Percentiles rank a stretch among this genome's conserved stretches.
phyloP scores from a whole-genome alignment of 140 eudicot genomes.

The Senecio squalidus region DNA sequence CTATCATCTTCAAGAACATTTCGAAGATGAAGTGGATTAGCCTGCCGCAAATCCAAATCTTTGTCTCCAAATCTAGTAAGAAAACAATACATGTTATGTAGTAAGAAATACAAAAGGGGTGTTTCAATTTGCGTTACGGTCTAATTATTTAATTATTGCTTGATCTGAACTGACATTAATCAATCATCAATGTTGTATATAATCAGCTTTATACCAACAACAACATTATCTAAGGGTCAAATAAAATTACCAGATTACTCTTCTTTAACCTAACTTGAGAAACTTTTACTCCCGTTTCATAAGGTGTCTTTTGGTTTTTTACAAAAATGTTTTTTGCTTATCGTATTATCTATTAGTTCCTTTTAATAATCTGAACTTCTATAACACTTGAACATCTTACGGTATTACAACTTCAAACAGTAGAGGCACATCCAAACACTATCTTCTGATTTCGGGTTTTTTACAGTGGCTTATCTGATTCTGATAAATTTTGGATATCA shows the following conservation, averaged over 20 bases:
- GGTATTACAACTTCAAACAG: background rate
- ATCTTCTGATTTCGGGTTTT: background rate
- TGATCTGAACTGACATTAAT: too few species aligned
- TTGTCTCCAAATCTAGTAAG: constrained; percentile 85
- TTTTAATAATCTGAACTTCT: too few species aligned
- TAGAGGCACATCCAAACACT: background rate
- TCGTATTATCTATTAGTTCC: too few species aligned
- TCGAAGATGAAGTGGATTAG: constrained; percentile 95
- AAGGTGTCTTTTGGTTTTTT: background rate
- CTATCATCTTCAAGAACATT: constrained; percentile 78
- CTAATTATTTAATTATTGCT: background rate
- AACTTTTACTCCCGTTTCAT: too few species aligned
- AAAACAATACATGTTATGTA: constrained; percentile 2
- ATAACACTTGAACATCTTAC: too few species aligned
- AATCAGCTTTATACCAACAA: background rate
- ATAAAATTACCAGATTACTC: background rate
- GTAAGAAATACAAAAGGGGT: background rate
- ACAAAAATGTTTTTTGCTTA: too few species aligned
- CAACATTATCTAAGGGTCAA: background rate
- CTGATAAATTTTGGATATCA: background rate
- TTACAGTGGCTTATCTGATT: background rate
- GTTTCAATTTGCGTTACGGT: background rate
- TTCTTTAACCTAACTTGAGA: background rate
- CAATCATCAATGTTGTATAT: too few species aligned
- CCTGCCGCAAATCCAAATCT: constrained; percentile 81